These are phyloP conservation scores for Komagataella kurtzmanii DNA, from an alignment of 805 yeast genomes.

Conservation along the genomic window DNA sequence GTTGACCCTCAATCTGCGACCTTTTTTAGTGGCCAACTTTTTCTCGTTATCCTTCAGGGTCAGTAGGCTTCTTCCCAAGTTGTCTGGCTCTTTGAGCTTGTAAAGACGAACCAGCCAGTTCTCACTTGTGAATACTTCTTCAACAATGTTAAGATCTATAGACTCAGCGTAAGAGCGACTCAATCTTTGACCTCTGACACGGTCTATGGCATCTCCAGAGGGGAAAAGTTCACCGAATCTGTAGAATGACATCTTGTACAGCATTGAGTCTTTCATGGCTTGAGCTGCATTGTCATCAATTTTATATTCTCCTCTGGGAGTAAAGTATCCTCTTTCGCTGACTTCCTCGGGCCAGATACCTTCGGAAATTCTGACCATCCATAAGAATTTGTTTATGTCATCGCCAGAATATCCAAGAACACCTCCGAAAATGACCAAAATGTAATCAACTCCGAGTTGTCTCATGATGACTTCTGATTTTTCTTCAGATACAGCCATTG, in stretches of 20 bases:
- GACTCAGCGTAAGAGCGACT: slow-evolving; percentile 13
- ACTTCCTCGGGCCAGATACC: slow-evolving; percentile 99
- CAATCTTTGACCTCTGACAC: slow-evolving; percentile 72
- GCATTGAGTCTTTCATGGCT: slow-evolving; percentile 77
- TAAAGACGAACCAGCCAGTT: slow-evolving; percentile 95
- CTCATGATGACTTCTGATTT: slow-evolving; percentile 78
- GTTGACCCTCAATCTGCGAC: slow-evolving; percentile 12
- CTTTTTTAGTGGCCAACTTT: slow-evolving; percentile 8
- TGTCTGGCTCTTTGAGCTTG: slow-evolving; percentile 81
- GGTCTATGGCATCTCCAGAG: slow-evolving; percentile 54
- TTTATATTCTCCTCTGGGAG: slow-evolving; percentile 75
- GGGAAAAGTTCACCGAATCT: slow-evolving; percentile 63
- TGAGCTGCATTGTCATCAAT: slow-evolving; percentile 73
- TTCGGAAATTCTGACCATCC: slow-evolving; percentile 99
- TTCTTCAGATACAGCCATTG: slow-evolving; percentile 85
- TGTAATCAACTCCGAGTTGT: slow-evolving; percentile 91
- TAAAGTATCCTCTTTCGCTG: slow-evolving; percentile 72
- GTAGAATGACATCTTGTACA: slow-evolving; percentile 93
- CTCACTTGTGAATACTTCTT: slow-evolving; percentile 90
- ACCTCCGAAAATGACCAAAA: slow-evolving; percentile 90
- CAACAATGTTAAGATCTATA: slow-evolving; percentile 63
- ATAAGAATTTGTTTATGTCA: slow-evolving; percentile 88
- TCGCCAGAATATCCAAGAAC: slow-evolving; percentile 89
- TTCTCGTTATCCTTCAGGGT: slow-evolving; percentile 43
- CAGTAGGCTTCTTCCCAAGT: slow-evolving; percentile 66